Base-by-base conservation (phyloP, 2,329 filamentous ascomycete species). In the Helminthosporium solani region DNA sequence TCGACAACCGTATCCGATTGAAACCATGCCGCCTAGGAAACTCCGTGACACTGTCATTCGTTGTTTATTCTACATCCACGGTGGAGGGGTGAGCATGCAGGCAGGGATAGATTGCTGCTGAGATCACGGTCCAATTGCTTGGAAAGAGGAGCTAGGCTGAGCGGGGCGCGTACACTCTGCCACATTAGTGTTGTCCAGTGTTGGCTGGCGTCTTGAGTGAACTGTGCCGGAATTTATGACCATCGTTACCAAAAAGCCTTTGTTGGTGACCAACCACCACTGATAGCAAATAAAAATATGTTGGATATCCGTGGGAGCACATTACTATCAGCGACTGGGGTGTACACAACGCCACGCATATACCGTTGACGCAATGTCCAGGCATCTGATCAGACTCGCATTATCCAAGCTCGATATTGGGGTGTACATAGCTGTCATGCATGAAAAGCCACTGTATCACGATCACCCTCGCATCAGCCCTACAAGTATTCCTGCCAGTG, bases 401-500 rank as follows among this genome's bases (percentile, higher is more conserved):
- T 33, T 18, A 3, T 15, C n/a, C 15, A 25, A 42, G 21, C 33
- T 23, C 20, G 16, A 33, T 36, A 19, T 36, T 25, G 21, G 23
- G 35, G 23, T n/a, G 19, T 7, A 21, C 16, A 33, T 49, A 47
- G 34, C 40, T 47, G 30, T 28, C 33, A 43, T 40, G 49, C 47
- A 51, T 30, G 40, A 25, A 40, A 39, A 6, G 33, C 37, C 25
- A 43, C 33, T 35, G 23, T 50, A 59, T 57, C 46, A 39, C 38
- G 55, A 57, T 57, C 46, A 46, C 27, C 51, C 42, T 40, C 40
- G 40, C 52, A 51, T 57, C 56, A 62, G 60, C 61, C 60, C 54
- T 60, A 63, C 35, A 46, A 47, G 37, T 35, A n/a, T 36, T 39
- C 40, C 42, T 44, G 49, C 42, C 44, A 45, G 47, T 49, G n/a